phyloP scores from a whole-genome alignment of 495 filamentous ascomycete species.

The Lasiosphaeriaceae sp. region DNA sequence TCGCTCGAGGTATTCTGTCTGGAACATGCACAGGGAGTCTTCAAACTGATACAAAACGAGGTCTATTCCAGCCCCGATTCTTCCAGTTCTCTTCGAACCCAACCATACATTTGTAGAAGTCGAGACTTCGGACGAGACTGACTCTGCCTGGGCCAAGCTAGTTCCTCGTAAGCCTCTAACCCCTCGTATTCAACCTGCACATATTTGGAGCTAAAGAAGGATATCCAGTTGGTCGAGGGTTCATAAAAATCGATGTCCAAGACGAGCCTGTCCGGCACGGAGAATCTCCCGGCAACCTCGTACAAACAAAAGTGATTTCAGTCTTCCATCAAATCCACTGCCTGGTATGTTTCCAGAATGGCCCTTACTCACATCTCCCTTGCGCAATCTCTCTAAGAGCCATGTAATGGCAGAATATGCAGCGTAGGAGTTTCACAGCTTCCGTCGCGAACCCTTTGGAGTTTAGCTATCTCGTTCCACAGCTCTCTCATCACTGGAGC shows the following conservation, averaged over 20 bases:
- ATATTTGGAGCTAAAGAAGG: not conserved
- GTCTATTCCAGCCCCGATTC: not conserved
- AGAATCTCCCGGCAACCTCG: not conserved
- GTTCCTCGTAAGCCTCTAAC: not conserved
- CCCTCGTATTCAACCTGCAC: not conserved
- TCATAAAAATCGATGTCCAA: not conserved
- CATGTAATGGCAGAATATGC: not conserved
- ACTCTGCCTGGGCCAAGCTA: not conserved
- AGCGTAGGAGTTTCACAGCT: slow-evolving; percentile 1
- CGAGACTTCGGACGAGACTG: not conserved
- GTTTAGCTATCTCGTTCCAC: slow-evolving; percentile 3
- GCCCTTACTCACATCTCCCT: not conserved
- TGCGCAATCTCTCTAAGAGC: not conserved
- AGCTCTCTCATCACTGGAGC: slow-evolving; percentile 6
- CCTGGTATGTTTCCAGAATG: not conserved
- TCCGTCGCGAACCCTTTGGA: slow-evolving; percentile 5
- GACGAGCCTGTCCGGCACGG: not conserved
- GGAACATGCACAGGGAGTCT: not conserved
- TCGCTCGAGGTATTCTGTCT: not conserved
- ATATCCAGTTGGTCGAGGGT: not conserved
- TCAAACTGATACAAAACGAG: not conserved
- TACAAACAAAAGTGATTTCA: slow-evolving; percentile 1
- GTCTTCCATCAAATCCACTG: slow-evolving; percentile 6
- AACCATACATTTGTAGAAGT: not conserved
- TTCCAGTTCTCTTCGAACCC: not conserved